Evolutionary conservation across 169 alveolate genomes (phyloP), one percentile per base, ranked within the genome.

Genomic region (Besnoitia besnoiti): DNA sequence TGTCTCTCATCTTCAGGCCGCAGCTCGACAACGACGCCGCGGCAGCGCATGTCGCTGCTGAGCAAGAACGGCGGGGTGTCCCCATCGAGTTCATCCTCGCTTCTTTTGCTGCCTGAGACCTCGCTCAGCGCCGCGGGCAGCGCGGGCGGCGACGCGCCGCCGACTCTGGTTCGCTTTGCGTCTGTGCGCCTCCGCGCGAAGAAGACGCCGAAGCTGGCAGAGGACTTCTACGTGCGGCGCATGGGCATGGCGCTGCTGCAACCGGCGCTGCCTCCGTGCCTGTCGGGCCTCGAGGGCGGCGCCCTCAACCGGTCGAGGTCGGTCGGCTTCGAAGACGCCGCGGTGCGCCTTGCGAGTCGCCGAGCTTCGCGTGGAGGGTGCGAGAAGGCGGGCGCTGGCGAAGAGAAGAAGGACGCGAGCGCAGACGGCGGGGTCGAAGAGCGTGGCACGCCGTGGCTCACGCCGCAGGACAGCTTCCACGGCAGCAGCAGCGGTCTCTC

Each of bases 181-280:
- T 85, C 89, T 10, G 61, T 90, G 73, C 89, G 93, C 21, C 46
- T 90, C 55, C 93, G 93, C 39, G 80, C 89, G 62, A 16, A 16
- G 82, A 47, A 76, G 50, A 75, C 93, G 7, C 93, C 80, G 67
- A 89, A 77, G 89, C 84, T 90, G 84, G 93, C 82, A 50, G 93
- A 90, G 10, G 93, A 90, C 61, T 90, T 90, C 62, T 90, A 90
- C 90, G 89, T 90, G 39, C 80, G 82, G 67, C 89, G 93, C 46
- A 73, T 90, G 49, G 93, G 93, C 44, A 90, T 90, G 93, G 67
- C 76, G 90, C 79, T 75, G 85, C 84, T 90, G 76, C 44, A 40
- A 51, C 93, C 82, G 27, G 12, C 51, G 79, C 42, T 89, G 55
- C 59, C 79, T 27, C 80, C 14, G 39, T 10, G 44, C 39, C 19